These are phyloP conservation scores for Coemansia sp. DNA, from an alignment of 192 early-diverging fungal species.

Conservation along the genomic window DNA sequence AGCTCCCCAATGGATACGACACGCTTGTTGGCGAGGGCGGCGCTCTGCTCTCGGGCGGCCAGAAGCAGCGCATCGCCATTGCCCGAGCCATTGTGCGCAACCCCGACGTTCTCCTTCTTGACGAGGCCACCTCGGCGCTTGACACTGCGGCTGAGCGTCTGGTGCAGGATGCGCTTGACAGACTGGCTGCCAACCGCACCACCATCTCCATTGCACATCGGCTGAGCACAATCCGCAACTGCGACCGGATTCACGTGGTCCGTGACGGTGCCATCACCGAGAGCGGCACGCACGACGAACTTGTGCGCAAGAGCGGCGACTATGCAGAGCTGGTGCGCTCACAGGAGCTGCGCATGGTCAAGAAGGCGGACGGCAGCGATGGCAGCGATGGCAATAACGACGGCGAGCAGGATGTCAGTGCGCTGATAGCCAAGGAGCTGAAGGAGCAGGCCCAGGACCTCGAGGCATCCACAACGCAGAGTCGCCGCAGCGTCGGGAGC, in stretches of 20 bases:
- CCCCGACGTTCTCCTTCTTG: constrained; percentile 77
- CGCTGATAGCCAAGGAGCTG: constrained; percentile 36
- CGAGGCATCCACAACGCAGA: constrained; percentile 23
- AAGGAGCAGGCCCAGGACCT: constrained; percentile 36
- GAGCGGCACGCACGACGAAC: constrained; percentile 74
- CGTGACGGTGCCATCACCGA: constrained; percentile 68
- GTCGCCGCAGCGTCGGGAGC: constrained; percentile 6
- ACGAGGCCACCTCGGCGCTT: constrained; percentile 85
- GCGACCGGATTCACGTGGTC: constrained; percentile 84
- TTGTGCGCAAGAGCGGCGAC: constrained; percentile 62
- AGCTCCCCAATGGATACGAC: constrained; percentile 73
- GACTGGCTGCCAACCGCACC: constrained; percentile 68
- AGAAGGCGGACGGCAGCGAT: constrained; percentile 56
- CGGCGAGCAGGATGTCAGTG: constrained; percentile 22
- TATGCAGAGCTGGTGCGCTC: constrained; percentile 58
- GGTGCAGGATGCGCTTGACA: constrained; percentile 79
- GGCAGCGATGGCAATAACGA: constrained; percentile 14
- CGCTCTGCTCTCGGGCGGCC: constrained; percentile 80
- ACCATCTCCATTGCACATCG: constrained; percentile 91
- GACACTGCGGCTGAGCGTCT: constrained; percentile 76
- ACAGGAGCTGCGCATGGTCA: constrained; percentile 69
- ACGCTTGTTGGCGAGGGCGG: constrained; percentile 83
- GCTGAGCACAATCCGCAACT: constrained; percentile 82
- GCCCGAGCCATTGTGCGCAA: constrained; percentile 86
- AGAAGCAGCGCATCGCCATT: constrained; percentile 94